Evolutionary conservation across 1,284 basidiomycete species (phyloP).

Genomic region (Cerioporus squamosus): DNA sequence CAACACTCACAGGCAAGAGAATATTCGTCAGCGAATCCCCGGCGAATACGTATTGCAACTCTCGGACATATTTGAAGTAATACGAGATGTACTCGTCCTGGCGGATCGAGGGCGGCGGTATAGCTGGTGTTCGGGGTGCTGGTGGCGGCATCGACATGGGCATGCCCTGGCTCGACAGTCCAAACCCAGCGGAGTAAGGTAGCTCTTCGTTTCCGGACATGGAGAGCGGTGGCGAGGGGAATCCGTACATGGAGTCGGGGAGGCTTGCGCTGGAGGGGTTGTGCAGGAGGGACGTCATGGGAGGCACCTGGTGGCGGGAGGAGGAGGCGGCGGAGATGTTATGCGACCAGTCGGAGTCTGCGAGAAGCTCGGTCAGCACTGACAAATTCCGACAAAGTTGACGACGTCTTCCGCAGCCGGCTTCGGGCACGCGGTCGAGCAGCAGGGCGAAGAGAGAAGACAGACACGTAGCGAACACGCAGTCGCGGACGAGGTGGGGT

Average conservation of each 20-base stretch:
- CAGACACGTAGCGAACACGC: no score
- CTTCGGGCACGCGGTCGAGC: not conserved
- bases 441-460: not conserved
- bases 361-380: constrained; percentile 15
- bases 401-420: constrained; percentile 6
- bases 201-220: constrained; percentile 15
- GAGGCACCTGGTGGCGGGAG: constrained; percentile 12
- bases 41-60: constrained; percentile 61
- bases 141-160: constrained; percentile 17
- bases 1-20: constrained; percentile 59
- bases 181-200: constrained; percentile 6
- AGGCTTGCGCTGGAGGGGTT: not conserved
- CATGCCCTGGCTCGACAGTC: constrained; percentile 13
- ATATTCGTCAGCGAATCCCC: constrained; percentile 59
- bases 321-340: constrained; percentile 15
- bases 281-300: constrained; percentile 12
- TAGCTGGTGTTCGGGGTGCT: constrained; percentile 3
- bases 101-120: constrained; percentile 13
- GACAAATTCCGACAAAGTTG: constrained; percentile 19
- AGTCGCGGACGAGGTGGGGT: constrained; percentile 1
- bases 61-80: constrained; percentile 69
- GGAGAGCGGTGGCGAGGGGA: constrained; percentile 13
- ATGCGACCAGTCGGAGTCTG: constrained; percentile 22
- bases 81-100: constrained; percentile 57
- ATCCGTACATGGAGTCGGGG: constrained; percentile 18